A percentile compares a stretch with the other conserved stretches of the same genome.
Evolutionary conservation across 306 rosid species (phyloP).

Genomic region (Spatholobus suberectus): DNA sequence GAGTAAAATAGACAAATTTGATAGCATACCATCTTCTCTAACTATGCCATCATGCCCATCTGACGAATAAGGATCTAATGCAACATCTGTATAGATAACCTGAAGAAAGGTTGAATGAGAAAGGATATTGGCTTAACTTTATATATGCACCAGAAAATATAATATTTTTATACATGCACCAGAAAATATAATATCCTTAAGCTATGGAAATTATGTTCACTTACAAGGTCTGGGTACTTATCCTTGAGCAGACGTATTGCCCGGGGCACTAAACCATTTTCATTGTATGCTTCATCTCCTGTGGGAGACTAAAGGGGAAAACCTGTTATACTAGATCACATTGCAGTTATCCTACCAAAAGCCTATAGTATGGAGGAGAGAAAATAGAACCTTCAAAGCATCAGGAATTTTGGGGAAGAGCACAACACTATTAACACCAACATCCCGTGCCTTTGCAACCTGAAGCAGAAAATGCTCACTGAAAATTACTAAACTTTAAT

Average conservation of each 20-base stretch:
- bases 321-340: conserved; percentile 33
- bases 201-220: conserved; percentile 38
- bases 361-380: conserved; percentile 15
- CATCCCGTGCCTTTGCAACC: conserved; percentile 92
- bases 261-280: conserved; percentile 89
- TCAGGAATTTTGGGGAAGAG: conserved; percentile 98
- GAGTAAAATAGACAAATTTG: conserved; percentile 25
- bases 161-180: conserved; percentile 21
- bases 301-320: conserved; percentile 65
- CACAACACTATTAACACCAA: conserved; percentile 86
- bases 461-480: conserved; percentile 52
- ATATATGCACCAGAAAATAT: conserved; percentile 17
- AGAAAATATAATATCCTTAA: conserved; percentile 27
- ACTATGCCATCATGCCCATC: conserved; percentile 99
- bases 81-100: conserved; percentile 96
- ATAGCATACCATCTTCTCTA: conserved; percentile 85
- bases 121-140: conserved; percentile 30
- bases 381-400: conserved; percentile 77
- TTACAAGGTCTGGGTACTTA: conserved; percentile 93
- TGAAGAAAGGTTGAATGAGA: conserved; percentile 44
- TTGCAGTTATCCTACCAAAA: conserved; percentile 25
- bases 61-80: conserved; percentile 94
- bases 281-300: conserved; percentile 93
- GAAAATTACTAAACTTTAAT: conserved; percentile 19
- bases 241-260: conserved; percentile 90